Percentiles rank a stretch among this genome's conserved stretches.
These are phyloP conservation scores for Glaciozyma martinii DNA, from an alignment of 768 basidiomycete genomes.

Conservation along the genomic window DNA sequence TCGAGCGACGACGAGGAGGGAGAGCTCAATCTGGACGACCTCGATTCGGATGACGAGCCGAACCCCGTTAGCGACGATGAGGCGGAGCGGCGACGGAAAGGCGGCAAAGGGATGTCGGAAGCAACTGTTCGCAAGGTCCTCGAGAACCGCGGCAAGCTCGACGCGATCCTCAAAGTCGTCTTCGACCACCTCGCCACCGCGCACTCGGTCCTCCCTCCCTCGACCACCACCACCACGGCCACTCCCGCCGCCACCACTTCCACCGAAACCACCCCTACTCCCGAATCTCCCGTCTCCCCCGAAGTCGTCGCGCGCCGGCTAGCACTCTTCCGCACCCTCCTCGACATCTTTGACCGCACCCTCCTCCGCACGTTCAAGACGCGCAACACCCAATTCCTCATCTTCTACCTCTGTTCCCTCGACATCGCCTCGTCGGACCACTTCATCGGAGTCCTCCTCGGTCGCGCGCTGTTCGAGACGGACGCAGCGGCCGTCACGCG, in stretches of 20 bases:
- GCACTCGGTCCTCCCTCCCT: conserved; percentile 11
- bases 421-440: conserved; percentile 80
- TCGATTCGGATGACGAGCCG: conserved; percentile 34
- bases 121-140: conserved; percentile 38
- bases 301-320: conserved; percentile 42
- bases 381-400: conserved; percentile 89
- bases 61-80: conserved; percentile 35
- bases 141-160: conserved; percentile 71
- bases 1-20: conserved; percentile 49
- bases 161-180: conserved; percentile 71
- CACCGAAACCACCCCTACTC: conserved; percentile 23
- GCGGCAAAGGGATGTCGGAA: conserved; percentile 37
- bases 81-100: conserved; percentile 46
- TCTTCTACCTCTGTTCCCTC: conserved; percentile 92
- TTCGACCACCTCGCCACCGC: conserved; percentile 69
- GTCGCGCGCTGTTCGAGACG: conserved; percentile 63
- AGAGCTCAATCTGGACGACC: conserved; percentile 45
- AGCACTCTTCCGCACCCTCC: conserved; percentile 71
- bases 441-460: conserved; percentile 90
- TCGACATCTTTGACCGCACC: conserved; percentile 85
- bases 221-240: background rate
- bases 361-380: conserved; percentile 95
- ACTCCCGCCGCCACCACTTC: conserved; percentile 4
- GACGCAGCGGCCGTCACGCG: conserved; percentile 63
- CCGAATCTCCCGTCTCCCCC: conserved; percentile 29